Evolutionary conservation across 2,329 filamentous ascomycete genomes (phyloP).

Genomic region (Aspergillus alliaceus): DNA sequence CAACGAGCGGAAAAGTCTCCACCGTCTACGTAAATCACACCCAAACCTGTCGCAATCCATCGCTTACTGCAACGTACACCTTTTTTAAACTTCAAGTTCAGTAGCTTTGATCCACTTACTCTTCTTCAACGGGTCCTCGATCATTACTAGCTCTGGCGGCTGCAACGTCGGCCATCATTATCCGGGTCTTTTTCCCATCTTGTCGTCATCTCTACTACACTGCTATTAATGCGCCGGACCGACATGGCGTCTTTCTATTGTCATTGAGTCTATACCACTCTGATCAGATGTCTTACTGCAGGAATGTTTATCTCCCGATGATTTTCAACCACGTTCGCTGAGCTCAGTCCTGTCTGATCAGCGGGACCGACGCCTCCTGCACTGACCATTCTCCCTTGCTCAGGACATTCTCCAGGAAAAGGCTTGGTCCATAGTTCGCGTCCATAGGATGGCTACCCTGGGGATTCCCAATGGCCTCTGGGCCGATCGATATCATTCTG

Average conservation of each 20-base stretch:
- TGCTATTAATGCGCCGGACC: background rate
- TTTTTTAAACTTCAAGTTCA: background rate
- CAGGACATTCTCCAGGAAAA: background rate
- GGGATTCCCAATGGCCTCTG: conserved; percentile 23
- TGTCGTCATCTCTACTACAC: conserved; percentile 13
- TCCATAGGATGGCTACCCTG: conserved; percentile 26
- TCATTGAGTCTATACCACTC: conserved; percentile 6
- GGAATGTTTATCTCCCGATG: conserved; percentile 14
- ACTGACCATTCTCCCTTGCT: background rate
- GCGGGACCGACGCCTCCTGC: background rate
- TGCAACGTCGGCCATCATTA: background rate
- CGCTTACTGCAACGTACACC: conserved; percentile 14
- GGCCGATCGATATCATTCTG: conserved; percentile 25
- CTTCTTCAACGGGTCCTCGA: background rate
- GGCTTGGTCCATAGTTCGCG: conserved; percentile 2
- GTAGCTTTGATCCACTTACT: background rate
- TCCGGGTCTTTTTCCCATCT: background rate
- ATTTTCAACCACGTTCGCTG: conserved; percentile 3
- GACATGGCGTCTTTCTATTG: conserved; percentile 7
- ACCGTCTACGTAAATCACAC: conserved; percentile 14
- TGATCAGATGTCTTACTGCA: conserved; percentile 2
- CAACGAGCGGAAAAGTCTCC: conserved; percentile 5
- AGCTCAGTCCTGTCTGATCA: conserved; percentile 2
- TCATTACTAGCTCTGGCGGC: background rate
- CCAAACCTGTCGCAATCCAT: conserved; percentile 3